Evolutionary conservation across 352 stramenopile species (phyloP).

Genomic region (Phytophthora nicotianae): DNA sequence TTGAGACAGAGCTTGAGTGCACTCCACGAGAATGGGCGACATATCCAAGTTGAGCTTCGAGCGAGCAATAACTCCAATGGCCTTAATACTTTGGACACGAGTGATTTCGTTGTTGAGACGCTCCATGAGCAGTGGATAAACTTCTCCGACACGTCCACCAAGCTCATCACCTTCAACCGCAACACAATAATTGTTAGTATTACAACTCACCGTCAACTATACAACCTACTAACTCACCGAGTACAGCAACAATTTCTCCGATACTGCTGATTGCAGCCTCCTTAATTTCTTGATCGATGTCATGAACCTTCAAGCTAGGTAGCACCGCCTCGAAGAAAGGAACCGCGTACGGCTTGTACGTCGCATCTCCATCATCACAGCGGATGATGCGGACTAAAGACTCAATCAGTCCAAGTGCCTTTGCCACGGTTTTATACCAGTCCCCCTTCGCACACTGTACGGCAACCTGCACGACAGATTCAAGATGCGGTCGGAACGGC

Average conservation of each 20-base stretch:
- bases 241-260: conserved; percentile 83
- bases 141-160: conserved; percentile 65
- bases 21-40: conserved; percentile 89
- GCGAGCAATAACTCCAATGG: conserved; percentile 89
- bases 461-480: conserved; percentile 86
- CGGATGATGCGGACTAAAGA: conserved; percentile 89
- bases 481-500: conserved; percentile 82
- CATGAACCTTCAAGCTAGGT: conserved; percentile 94
- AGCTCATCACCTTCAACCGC: conserved; percentile 77
- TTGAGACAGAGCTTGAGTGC: conserved; percentile 85
- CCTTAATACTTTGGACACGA: conserved; percentile 96
- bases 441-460: conserved; percentile 93
- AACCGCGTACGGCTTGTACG: conserved; percentile 66
- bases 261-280: conserved; percentile 94
- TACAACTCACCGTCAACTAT: conserved; percentile 4
- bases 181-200: conserved; percentile 17
- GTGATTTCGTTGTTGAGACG: conserved; percentile 98
- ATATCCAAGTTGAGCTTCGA: conserved; percentile 91
- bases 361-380: conserved; percentile 34
- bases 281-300: conserved; percentile 99
- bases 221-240: conserved; percentile 44
- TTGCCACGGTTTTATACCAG: conserved; percentile 99
- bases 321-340: conserved; percentile 93
- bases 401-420: conserved; percentile 93
- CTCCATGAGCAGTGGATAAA: conserved; percentile 95